phyloP scores from a whole-genome alignment of 148 eudicot species.

The Rhododendron ferrugineum region DNA sequence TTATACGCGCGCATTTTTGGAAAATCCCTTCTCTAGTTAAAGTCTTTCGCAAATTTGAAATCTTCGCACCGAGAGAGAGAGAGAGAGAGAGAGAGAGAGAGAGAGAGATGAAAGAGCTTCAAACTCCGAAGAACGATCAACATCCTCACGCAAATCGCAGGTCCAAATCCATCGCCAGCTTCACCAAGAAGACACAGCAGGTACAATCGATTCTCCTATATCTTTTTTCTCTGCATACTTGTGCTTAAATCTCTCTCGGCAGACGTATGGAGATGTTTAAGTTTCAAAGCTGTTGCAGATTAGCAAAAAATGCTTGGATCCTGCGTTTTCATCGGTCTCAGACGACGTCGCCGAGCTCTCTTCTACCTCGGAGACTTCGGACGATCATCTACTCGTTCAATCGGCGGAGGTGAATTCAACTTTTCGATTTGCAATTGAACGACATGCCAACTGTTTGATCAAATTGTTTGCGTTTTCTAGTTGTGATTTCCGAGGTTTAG shows the following conservation, averaged over 20 bases:
- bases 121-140: too few species aligned
- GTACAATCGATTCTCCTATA: slow-evolving; percentile 14
- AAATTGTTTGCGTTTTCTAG: background rate
- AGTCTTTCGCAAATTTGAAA: too few species aligned
- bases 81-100: too few species aligned
- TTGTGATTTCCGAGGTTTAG: background rate
- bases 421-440: background rate
- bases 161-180: too few species aligned
- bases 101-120: too few species aligned
- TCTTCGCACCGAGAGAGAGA: too few species aligned
- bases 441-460: background rate
- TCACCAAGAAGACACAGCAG: slow-evolving; percentile 23
- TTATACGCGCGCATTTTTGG: too few species aligned
- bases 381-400: slow-evolving; percentile 10
- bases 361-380: slow-evolving; percentile 27
- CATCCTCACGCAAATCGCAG: too few species aligned
- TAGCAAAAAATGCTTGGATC: slow-evolving; percentile 39
- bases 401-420: slow-evolving; percentile 29
- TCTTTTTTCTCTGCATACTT: background rate
- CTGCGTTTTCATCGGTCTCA: slow-evolving; percentile 30
- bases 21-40: too few species aligned
- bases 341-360: slow-evolving; percentile 31
- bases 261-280: background rate
- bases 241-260: background rate
- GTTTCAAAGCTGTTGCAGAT: slow-evolving; percentile 14